These are phyloP conservation scores for Agrocybe pediades DNA, from an alignment of 768 basidiomycete genomes.

Conservation along the genomic window DNA sequence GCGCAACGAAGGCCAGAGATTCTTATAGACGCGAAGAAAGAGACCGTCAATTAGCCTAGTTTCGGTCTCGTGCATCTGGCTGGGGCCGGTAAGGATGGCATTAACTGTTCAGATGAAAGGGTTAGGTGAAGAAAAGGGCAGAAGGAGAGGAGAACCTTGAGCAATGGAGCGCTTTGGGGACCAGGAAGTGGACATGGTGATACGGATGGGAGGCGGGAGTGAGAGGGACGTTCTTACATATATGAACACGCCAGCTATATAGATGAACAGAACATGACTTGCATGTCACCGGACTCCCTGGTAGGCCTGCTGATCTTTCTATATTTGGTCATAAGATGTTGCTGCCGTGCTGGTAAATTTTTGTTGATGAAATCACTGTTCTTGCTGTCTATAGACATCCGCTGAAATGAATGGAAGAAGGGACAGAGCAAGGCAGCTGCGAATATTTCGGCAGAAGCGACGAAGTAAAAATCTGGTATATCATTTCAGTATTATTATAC, in stretches of 20 bases:
- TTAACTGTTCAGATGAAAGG: conserved; percentile 5
- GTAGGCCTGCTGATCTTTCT: not conserved
- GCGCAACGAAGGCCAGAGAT: conserved; percentile 53
- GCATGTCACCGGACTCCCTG: conserved; percentile 12
- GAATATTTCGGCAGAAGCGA: conserved; percentile 97
- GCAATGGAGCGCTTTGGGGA: conserved; percentile 30
- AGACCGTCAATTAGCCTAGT: conserved; percentile 47
- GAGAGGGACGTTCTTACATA: conserved; percentile 9
- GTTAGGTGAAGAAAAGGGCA: conserved; percentile 2
- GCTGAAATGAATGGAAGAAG: conserved; percentile 56
- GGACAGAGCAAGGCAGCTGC: conserved; percentile 68
- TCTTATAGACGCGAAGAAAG: conserved; percentile 56
- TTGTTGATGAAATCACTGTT: conserved; percentile 41
- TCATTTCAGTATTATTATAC: too few relatives aligned
- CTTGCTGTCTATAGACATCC: conserved; percentile 47
- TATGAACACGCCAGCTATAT: too few relatives aligned
- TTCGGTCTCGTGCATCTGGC: conserved; percentile 51
- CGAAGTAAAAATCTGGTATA: conserved; percentile 94
- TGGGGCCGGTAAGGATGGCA: conserved; percentile 42
- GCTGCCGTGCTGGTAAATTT: conserved; percentile 35
- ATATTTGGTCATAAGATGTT: conserved; percentile 18
- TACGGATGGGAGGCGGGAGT: not conserved
- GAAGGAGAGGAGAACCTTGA: conserved; percentile 21
- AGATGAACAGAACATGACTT: not conserved
- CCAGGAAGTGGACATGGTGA: conserved; percentile 21